phyloP scores from a whole-genome alignment of 257 asterid genomes.

The Solanum neorickii region DNA sequence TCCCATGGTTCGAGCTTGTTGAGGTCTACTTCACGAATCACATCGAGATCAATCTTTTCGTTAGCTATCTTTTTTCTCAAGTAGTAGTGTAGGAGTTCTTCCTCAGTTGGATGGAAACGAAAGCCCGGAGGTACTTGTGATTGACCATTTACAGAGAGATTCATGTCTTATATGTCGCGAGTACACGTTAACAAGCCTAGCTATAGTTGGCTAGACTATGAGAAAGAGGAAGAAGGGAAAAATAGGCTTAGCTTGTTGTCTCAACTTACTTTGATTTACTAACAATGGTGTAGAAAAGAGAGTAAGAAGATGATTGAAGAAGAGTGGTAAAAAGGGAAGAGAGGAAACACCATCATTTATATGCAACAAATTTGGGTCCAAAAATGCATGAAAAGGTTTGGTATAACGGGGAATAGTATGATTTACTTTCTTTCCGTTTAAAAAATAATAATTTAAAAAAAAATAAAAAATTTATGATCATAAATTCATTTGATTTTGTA shows the following conservation, averaged over 20 bases:
- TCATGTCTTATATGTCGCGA: constrained; percentile 23
- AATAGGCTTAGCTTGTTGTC: neutral
- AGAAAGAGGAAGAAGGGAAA: neutral
- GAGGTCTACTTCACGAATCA: constrained; percentile 79
- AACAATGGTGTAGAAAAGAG: neutral
- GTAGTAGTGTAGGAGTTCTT: constrained; percentile 82
- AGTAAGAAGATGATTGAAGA: neutral
- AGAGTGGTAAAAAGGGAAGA: constrained; percentile 18
- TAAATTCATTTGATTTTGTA: too few relatives aligned
- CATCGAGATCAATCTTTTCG: constrained; percentile 71
- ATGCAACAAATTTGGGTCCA: constrained; percentile 9
- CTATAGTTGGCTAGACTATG: neutral
- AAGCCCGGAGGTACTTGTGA: constrained; percentile 88
- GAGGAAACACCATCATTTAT: constrained; percentile 32
- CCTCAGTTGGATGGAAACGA: constrained; percentile 92
- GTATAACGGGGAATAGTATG: constrained; percentile 21
- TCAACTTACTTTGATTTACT: neutral
- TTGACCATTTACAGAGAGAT: constrained; percentile 58
- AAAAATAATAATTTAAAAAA: too few relatives aligned
- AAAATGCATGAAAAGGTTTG: constrained; percentile 46
- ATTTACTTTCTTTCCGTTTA: rapidly evolving
- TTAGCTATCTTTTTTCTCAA: constrained; percentile 62
- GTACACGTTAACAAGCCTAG: neutral
- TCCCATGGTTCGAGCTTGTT: constrained; percentile 97
- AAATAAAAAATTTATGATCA: too few relatives aligned